A percentile compares a stretch with the other conserved stretches of the same genome.
Conservation (phyloP, 495 filamentous ascomycete genomes). For the Podospora pseudopauciseta region DNA sequence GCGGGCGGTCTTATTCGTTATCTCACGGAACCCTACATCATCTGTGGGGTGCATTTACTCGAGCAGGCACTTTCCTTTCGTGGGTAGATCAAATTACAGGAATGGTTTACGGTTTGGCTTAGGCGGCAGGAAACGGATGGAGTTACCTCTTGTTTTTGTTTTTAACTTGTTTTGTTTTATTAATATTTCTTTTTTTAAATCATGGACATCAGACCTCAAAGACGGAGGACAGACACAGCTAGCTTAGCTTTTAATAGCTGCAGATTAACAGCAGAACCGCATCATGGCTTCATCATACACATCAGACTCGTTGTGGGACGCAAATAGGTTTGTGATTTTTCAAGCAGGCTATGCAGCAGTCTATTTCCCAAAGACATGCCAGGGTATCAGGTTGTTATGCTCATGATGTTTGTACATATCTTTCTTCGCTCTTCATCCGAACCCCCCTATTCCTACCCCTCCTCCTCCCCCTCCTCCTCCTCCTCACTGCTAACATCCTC, state of each 20-base stretch:
- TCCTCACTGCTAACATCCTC: conserved; percentile 67
- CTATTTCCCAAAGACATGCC: background rate
- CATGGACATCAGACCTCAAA: background rate
- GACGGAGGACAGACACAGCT: background rate
- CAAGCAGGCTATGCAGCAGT: background rate
- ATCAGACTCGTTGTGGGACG: no score
- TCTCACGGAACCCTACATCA: background rate
- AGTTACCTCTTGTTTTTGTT: background rate
- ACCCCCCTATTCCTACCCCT: conserved; percentile 56
- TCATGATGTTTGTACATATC: background rate
- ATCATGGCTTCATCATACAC: background rate
- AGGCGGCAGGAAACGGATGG: background rate
- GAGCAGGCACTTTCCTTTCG: background rate
- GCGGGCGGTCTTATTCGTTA: background rate
- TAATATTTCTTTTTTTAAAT: no score
- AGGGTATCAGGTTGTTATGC: conserved; percentile 1
- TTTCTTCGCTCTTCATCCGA: conserved; percentile 5
- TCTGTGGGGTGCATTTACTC: background rate
- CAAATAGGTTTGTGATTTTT: no score
- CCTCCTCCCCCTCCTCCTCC: conserved; percentile 67
- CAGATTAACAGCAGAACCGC: background rate
- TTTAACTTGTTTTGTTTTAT: no score
- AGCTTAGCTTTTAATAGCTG: background rate
- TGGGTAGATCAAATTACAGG: conserved; percentile 6
- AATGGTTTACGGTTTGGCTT: background rate